Percentiles rank a stretch among this genome's conserved stretches.
phyloP scores from a whole-genome alignment of 2,329 filamentous ascomycete species.

The Neocatenulostroma microsporum region DNA sequence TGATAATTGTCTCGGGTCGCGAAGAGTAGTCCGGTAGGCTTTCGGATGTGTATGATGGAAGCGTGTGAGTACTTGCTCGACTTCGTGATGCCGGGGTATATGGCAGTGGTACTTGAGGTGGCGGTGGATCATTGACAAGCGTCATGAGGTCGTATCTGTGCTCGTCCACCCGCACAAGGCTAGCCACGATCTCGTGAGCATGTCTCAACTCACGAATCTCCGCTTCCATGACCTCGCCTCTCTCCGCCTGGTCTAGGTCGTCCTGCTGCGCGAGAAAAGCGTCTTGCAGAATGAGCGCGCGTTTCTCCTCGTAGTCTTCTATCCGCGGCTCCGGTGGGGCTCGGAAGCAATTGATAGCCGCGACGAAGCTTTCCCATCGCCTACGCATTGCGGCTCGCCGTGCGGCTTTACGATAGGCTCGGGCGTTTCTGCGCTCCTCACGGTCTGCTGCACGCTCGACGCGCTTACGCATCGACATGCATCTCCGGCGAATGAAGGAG shows the following conservation, averaged over 20 bases:
- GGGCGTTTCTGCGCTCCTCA: constrained; percentile 47
- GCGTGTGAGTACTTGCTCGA: constrained; percentile 24
- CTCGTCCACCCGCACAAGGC: constrained; percentile 20
- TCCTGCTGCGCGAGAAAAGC: constrained; percentile 29
- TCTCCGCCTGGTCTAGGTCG: constrained; percentile 39
- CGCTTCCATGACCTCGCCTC: constrained; percentile 35
- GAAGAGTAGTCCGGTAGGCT: constrained; percentile 41
- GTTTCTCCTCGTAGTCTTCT: constrained; percentile 47
- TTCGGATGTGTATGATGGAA: constrained; percentile 30
- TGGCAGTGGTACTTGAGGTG: constrained; percentile 19
- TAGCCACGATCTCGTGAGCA: constrained; percentile 45
- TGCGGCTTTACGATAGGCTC: constrained; percentile 48
- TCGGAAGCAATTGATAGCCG: constrained; percentile 23
- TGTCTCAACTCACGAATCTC: constrained; percentile 46
- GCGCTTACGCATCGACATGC: constrained; percentile 42
- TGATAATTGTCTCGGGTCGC: constrained; percentile 20
- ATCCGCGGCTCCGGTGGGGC: constrained; percentile 26
- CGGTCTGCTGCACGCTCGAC: constrained; percentile 47
- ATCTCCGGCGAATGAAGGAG: constrained; percentile 40
- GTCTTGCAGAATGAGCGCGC: constrained; percentile 38
- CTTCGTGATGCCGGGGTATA: constrained; percentile 24
- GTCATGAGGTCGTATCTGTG: constrained; percentile 26
- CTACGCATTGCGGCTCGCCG: constrained; percentile 44
- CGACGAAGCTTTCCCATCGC: constrained; percentile 38
- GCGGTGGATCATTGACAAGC: constrained; percentile 18